These are phyloP conservation scores for Termitomyces sp. DNA, from an alignment of 768 basidiomycete species.

Conservation along the genomic window DNA sequence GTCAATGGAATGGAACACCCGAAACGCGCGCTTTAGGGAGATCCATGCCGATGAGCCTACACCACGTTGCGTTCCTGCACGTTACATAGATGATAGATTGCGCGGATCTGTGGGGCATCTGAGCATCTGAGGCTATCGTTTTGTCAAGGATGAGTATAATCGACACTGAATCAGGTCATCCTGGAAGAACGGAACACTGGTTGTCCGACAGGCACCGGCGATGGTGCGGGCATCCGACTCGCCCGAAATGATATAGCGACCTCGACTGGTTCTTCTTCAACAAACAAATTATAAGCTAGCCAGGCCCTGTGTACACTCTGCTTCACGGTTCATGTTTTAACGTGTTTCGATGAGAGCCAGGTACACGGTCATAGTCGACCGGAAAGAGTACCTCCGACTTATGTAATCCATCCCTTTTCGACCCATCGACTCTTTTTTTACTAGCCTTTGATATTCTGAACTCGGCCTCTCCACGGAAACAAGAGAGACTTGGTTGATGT, in stretches of 20 bases:
- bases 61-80: slow-evolving; percentile 8
- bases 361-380: background rate
- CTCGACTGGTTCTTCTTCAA: background rate
- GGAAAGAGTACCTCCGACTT: slow-evolving; percentile 13
- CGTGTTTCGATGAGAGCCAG: background rate
- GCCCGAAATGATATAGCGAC: background rate
- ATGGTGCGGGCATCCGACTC: slow-evolving; percentile 7
- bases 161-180: slow-evolving; percentile 15
- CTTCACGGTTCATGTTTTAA: too few species aligned
- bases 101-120: background rate
- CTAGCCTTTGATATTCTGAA: background rate
- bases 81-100: background rate
- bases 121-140: slow-evolving; percentile 2
- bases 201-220: slow-evolving; percentile 30
- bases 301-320: background rate
- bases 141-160: slow-evolving; percentile 8
- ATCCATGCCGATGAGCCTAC: slow-evolving; percentile 10
- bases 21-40: background rate
- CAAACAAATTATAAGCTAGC: background rate
- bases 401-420: slow-evolving; percentile 13
- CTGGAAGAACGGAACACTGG: slow-evolving; percentile 36
- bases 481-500: slow-evolving; percentile 10
- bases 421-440: background rate
- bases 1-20: too few species aligned
- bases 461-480: slow-evolving; percentile 6